Evolutionary conservation across 2,329 filamentous ascomycete species (phyloP).

Genomic region (Trichoderma polysporum): DNA sequence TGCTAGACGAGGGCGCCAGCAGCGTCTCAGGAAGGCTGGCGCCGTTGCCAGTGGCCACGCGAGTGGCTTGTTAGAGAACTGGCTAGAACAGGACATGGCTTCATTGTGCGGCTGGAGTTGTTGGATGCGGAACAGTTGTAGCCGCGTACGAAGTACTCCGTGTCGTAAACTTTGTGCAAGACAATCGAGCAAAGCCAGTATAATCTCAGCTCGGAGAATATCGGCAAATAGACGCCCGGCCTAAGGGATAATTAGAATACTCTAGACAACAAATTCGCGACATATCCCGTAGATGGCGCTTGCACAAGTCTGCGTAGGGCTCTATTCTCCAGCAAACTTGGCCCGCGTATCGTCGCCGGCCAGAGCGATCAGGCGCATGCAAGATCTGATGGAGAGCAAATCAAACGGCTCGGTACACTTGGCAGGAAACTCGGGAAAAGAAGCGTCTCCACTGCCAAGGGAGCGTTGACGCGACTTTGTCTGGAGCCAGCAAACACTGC

Average conservation of each 20-base stretch:
- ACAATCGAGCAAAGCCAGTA: not conserved
- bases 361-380: not conserved
- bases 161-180: not conserved
- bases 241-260: not conserved
- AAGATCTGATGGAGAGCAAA: conserved; percentile 11
- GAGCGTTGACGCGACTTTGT: conserved; percentile 5
- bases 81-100: conserved; percentile 6
- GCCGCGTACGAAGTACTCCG: too few species aligned
- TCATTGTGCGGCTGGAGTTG: not conserved
- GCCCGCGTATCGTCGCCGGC: conserved; percentile 9
- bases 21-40: conserved; percentile 12
- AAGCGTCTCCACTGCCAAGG: not conserved
- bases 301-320: not conserved
- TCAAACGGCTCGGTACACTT: not conserved
- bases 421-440: not conserved
- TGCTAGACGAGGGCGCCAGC: not conserved
- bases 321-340: not conserved
- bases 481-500: conserved; percentile 2
- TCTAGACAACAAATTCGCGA: not conserved
- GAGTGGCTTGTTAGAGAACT: conserved; percentile 10
- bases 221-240: not conserved
- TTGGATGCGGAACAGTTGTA: not conserved
- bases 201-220: not conserved
- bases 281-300: not conserved
- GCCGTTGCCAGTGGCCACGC: conserved; percentile 15